These are phyloP conservation scores for Alternaria triticimaculans DNA, from an alignment of 2,329 filamentous ascomycete genomes.

Conservation along the genomic window DNA sequence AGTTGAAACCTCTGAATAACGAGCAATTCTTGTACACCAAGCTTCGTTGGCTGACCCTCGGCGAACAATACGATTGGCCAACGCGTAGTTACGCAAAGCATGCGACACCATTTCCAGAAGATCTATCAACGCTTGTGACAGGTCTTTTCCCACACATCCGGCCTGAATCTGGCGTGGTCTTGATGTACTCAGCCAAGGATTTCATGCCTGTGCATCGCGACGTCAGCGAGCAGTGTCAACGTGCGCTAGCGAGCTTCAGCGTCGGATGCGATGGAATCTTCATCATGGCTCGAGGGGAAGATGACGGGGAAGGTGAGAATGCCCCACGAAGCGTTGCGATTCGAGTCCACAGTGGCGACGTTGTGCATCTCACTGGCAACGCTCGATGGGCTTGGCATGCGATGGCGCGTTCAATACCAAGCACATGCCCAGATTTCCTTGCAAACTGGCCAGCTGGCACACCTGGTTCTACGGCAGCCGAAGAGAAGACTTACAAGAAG, in stretches of 20 bases:
- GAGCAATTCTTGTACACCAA: constrained; percentile 78
- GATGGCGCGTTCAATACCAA: constrained; percentile 82
- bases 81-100: constrained; percentile 77
- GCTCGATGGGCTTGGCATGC: constrained; percentile 94
- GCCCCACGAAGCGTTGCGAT: constrained; percentile 43
- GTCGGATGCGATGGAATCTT: constrained; percentile 92
- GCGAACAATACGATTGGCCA: constrained; percentile 97
- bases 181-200: constrained; percentile 89
- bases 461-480: constrained; percentile 36
- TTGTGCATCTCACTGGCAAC: constrained; percentile 82
- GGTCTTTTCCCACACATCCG: constrained; percentile 78
- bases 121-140: constrained; percentile 73
- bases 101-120: constrained; percentile 76
- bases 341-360: constrained; percentile 80
- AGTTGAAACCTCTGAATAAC: constrained; percentile 77
- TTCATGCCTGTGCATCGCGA: constrained; percentile 94
- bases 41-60: constrained; percentile 92
- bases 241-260: constrained; percentile 83
- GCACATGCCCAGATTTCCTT: constrained; percentile 78
- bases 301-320: constrained; percentile 38
- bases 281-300: constrained; percentile 66
- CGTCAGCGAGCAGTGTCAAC: constrained; percentile 85
- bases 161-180: constrained; percentile 90
- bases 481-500: constrained; percentile 46
- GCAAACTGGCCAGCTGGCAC: constrained; percentile 71